phyloP scores from a whole-genome alignment of 1,139 yeast species.

The Debaryomyces fabryi region DNA sequence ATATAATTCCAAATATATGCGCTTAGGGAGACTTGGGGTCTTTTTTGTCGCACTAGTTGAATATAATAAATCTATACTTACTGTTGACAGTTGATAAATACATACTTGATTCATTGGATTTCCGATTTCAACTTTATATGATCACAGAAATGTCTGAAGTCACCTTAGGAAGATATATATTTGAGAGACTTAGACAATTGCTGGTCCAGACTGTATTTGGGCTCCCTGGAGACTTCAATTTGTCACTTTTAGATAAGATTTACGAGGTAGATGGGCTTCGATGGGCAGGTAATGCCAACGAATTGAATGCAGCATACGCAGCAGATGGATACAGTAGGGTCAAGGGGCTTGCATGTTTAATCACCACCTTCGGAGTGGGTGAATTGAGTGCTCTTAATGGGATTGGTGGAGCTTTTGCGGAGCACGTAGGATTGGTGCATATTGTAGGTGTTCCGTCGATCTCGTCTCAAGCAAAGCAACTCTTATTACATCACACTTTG shows the following conservation, averaged over 20 bases:
- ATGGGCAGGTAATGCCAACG: conserved; percentile 49
- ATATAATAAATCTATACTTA: neutral
- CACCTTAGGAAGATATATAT: conserved; percentile 44
- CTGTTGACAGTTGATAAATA: neutral
- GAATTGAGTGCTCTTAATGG: conserved; percentile 45
- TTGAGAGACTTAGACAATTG: conserved; percentile 46
- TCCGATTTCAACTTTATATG: neutral
- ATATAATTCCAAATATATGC: neutral
- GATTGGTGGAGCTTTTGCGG: conserved; percentile 45
- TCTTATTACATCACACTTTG: conserved; percentile 47
- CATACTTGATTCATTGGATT: neutral
- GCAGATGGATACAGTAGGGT: conserved; percentile 46
- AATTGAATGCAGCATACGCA: conserved; percentile 46
- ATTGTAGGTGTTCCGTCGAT: conserved; percentile 46
- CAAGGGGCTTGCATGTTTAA: conserved; percentile 39
- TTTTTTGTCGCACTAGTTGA: neutral
- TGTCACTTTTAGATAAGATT: conserved; percentile 38
- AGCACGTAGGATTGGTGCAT: conserved; percentile 43
- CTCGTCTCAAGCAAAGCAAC: conserved; percentile 40
- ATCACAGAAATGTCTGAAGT: conserved; percentile 33
- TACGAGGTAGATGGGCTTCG: conserved; percentile 40
- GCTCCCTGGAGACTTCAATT: conserved; percentile 46
- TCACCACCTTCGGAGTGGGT: conserved; percentile 47
- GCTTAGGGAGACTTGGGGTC: neutral
- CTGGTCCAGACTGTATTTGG: conserved; percentile 45